Base-by-base conservation (phyloP, 1,284 basidiomycete genomes). In the Tylopilus sp. region DNA sequence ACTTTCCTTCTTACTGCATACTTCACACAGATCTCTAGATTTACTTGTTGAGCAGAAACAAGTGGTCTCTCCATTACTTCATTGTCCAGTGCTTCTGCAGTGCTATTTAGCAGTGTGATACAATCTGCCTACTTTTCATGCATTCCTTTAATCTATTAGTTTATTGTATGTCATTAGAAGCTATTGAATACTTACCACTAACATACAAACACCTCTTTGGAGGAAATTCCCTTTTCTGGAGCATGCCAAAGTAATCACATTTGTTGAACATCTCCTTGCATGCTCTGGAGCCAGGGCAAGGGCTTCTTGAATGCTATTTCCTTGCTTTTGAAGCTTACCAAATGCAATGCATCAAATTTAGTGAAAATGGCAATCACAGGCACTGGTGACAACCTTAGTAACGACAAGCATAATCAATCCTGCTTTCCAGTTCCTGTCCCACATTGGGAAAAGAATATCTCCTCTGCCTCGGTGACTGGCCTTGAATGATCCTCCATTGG, bases 321-420 rank as follows among this genome's bases (percentile, higher is more conserved):
- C 42, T 19, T 44, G 31, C 16, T n/a, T 34, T 23, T 11, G 7
- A 25, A 43, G 41, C 31, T 43, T 31, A 33, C 41, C 15, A 11
- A 43, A 29, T 52, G 39, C 30, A 55, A 3, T 41, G 53, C 54
- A 55, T 56, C 54, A 47, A 48, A 46, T 23, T 55, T 55, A 7
- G 49, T 55, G 41, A 55, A 53, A n/a, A 55, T n/a, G 4, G 40
- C 45, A 36, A 71, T 54, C 18, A n/a, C n/a, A n/a, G n/a, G n/a
- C n/a, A n/a, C n/a, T n/a, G n/a, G n/a, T n/a, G n/a, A n/a, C n/a
- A n/a, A n/a, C n/a, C n/a, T n/a, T n/a, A n/a, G n/a, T n/a, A n/a
- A n/a, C n/a, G n/a, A n/a, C n/a, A n/a, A n/a, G n/a, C n/a, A n/a
- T n/a, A n/a, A n/a, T n/a, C n/a, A n/a, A n/a, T n/a, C n/a, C n/a